Evolutionary conservation across 2,329 filamentous ascomycete genomes (phyloP).

Genomic region (Onygenales sp.): DNA sequence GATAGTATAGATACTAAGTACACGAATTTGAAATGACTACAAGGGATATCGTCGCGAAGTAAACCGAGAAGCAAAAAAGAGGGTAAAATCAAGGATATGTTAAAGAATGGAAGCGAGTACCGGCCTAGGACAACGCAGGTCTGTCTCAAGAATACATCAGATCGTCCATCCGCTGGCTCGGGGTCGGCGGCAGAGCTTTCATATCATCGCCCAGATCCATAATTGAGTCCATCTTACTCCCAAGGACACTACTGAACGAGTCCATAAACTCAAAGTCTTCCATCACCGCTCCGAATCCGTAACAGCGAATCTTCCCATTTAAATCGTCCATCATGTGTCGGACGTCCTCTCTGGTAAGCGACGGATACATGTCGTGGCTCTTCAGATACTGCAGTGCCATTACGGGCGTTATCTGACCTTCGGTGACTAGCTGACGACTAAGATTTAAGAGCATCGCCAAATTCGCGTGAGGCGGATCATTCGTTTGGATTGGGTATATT

Average conservation of each 20-base stretch:
- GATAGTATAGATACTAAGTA: background rate
- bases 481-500: constrained; percentile 60
- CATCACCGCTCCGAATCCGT: constrained; percentile 67
- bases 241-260: constrained; percentile 63
- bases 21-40: background rate
- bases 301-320: constrained; percentile 74
- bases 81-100: background rate
- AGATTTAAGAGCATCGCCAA: constrained; percentile 75
- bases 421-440: constrained; percentile 70
- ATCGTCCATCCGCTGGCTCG: background rate
- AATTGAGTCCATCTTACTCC: constrained; percentile 36
- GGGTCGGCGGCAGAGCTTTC: background rate
- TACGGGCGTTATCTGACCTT: constrained; percentile 78
- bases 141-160: constrained; percentile 10
- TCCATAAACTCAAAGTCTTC: constrained; percentile 61
- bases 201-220: background rate
- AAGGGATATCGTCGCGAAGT: background rate
- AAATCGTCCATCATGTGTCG: constrained; percentile 63
- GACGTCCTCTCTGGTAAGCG: constrained; percentile 61
- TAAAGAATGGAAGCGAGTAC: background rate
- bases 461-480: constrained; percentile 67
- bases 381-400: constrained; percentile 87
- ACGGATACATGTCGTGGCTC: constrained; percentile 57
- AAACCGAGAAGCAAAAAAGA: background rate
- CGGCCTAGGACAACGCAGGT: background rate